Base-by-base conservation (phyloP, 257 asterid genomes). In the Petunia secreta region DNA sequence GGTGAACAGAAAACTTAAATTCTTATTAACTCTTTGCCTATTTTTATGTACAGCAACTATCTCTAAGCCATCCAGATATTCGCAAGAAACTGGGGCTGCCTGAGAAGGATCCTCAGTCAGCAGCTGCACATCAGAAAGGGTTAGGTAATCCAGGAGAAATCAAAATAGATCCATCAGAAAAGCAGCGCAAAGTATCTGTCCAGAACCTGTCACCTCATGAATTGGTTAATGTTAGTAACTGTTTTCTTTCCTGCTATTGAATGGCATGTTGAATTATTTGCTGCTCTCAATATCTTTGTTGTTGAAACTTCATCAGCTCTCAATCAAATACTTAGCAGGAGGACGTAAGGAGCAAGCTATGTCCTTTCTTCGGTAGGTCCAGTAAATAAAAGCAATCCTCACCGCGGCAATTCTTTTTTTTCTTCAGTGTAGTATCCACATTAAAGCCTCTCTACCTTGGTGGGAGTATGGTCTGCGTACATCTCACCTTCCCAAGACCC, bases 21-120 rank as follows among this genome's bases (percentile, higher is more conserved):
- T n/a, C 48, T 10, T 40, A 2, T 63, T 63, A 59, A 44, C 40
- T 83, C 73, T 8, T 57, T 54, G 48, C 80, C 65, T 66, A 78
- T 69, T 71, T 84, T 82, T 6, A 25, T 77, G 5, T 80, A 59
- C 97, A 96, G 99, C 92, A 90, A 85, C 66, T 92, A 84, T 85
- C 85, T 83, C 96, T 96, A 74, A 88, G 77, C 4, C 80, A 92
- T 88, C 93, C 96, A 55, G 79, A 67, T 77, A 81, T 93, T 82
- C 91, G 92, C 59, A 79, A 85, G 86, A 87, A 80, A 83, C 86
- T 96, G 84, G 98, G 96, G 77, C 89, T 96, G 82, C 97, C 96
- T 84, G 82, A 69, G 54, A 85, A 62, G 87, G 76, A 86, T 75
- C 88, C 84, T 81, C 79, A 87, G 48, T 79, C 46, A 63, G 83